Evolutionary conservation across 108 stramenopile species (phyloP).

Genomic region (Cyclostephanos invisitatus): DNA sequence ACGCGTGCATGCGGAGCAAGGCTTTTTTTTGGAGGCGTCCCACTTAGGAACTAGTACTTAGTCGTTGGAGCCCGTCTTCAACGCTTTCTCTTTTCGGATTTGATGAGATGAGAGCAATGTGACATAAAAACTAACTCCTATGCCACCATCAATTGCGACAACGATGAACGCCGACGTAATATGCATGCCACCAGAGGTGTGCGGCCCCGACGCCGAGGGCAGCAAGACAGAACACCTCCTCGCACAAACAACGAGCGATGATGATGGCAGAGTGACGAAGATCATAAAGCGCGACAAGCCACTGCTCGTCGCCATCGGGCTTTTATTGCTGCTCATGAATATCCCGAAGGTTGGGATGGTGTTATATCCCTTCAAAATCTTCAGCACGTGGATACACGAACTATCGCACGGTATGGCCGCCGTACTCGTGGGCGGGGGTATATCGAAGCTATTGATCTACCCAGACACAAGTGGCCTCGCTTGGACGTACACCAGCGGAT

Average conservation of each 20-base stretch:
- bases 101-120: too few species aligned
- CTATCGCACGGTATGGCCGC: conserved; percentile 53
- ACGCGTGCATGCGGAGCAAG: too few species aligned
- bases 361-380: conserved; percentile 56
- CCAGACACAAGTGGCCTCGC: conserved; percentile 50
- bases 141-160: too few species aligned
- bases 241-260: conserved; percentile 4
- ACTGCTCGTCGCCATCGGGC: conserved; percentile 30
- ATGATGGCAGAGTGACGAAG: conserved; percentile 2
- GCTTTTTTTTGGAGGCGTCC: too few species aligned
- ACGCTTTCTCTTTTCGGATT: too few species aligned
- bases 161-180: conserved; percentile 4
- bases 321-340: conserved; percentile 49
- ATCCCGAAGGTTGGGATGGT: conserved; percentile 24
- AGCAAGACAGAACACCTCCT: conserved; percentile 13
- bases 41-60: too few species aligned
- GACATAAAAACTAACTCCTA: too few species aligned
- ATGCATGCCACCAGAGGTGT: conserved; percentile 20
- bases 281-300: conserved; percentile 40
- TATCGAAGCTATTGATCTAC: conserved; percentile 41
- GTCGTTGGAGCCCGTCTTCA: too few species aligned
- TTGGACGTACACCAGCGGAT: conserved; percentile 25
- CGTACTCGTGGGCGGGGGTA: conserved; percentile 42
- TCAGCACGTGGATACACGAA: conserved; percentile 64
- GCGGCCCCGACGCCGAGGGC: conserved; percentile 14